Conservation (phyloP, 148 eudicot species). For the Amaranthus cruentus region DNA sequence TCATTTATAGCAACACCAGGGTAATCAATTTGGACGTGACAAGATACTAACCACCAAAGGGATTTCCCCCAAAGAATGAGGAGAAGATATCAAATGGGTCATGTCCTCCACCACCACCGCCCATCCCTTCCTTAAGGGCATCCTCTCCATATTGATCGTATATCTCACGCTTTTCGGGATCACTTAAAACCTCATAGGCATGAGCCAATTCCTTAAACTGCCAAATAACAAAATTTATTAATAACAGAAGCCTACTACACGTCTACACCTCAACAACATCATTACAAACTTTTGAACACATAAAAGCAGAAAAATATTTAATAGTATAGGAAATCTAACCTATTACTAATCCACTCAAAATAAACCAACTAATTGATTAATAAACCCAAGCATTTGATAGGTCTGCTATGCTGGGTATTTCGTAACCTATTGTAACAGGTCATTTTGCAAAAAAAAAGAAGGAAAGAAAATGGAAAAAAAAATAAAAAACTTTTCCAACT, state of each 20-base stretch:
- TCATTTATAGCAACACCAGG: neutral
- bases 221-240: neutral
- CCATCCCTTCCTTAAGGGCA: conserved; percentile 80
- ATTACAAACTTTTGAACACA: too few relatives aligned
- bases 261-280: neutral
- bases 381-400: too few relatives aligned
- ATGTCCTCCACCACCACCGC: conserved; percentile 52
- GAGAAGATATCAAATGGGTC: conserved; percentile 57
- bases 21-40: neutral
- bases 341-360: too few relatives aligned
- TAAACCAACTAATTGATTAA: too few relatives aligned
- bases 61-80: conserved; percentile 49
- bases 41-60: conserved; percentile 33
- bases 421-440: too few relatives aligned
- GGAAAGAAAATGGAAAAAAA: too few relatives aligned
- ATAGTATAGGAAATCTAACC: too few relatives aligned
- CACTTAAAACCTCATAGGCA: conserved; percentile 65
- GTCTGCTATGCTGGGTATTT: too few relatives aligned
- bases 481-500: too few relatives aligned
- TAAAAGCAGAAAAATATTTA: too few relatives aligned
- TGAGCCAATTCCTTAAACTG: conserved; percentile 69
- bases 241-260: neutral
- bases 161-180: conserved; percentile 66
- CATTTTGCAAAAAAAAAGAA: too few relatives aligned
- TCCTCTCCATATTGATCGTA: conserved; percentile 71